Evolutionary conservation across 2,329 filamentous ascomycete genomes (phyloP).

Genomic region (Juglanconis sp.): DNA sequence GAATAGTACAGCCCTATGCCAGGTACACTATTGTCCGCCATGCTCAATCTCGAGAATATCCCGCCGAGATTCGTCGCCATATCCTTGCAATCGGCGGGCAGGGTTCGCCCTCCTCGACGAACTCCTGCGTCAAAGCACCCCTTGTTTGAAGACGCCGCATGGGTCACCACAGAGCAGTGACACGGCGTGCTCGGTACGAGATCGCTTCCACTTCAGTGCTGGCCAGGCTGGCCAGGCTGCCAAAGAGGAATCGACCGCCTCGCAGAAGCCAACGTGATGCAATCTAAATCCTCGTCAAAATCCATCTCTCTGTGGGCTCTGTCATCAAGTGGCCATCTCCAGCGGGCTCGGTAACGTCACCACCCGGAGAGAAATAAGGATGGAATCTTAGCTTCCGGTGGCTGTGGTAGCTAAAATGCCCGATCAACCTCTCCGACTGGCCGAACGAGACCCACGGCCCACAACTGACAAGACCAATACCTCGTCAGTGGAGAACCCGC

Average conservation of each 20-base stretch:
- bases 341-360: not conserved
- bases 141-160: conserved; percentile 4
- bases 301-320: no score
- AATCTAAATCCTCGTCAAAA: no score
- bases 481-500: not conserved
- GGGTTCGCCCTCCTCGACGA: not conserved
- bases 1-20: no score
- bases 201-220: no score
- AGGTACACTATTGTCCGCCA: no score
- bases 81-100: not conserved
- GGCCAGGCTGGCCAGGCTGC: no score
- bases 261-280: no score
- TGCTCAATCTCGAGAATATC: not conserved
- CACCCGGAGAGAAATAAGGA: not conserved
- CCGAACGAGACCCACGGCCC: not conserved
- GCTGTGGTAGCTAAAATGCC: not conserved
- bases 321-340: not conserved
- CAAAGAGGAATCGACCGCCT: no score
- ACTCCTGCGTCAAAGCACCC: not conserved
- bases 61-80: not conserved
- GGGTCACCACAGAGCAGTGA: not conserved
- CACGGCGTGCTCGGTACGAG: not conserved
- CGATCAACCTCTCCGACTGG: not conserved
- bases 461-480: not conserved
- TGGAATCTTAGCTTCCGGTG: not conserved